Percentiles rank a stretch among this genome's conserved stretches.
Evolutionary conservation across 169 alveolate genomes (phyloP).

Genomic region (Ichthyophthirius multifiliis): DNA sequence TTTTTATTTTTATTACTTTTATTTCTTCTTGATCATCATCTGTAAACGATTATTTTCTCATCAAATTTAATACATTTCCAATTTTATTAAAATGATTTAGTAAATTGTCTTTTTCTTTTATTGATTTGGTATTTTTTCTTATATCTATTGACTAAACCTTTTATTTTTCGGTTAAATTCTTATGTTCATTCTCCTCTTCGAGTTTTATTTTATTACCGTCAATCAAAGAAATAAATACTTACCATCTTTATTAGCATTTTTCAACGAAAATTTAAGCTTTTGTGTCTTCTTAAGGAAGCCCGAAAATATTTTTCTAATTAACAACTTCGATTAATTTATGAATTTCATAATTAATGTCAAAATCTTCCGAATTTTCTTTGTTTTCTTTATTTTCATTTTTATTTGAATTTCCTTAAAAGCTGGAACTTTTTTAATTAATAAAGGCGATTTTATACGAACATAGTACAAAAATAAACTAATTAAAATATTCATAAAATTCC

Average conservation of each 20-base stretch:
- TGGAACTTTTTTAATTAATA: not conserved
- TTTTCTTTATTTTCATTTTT: not conserved
- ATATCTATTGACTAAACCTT: too few relatives aligned
- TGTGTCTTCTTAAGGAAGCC: not conserved
- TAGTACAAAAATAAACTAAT: not conserved
- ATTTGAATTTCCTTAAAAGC: not conserved
- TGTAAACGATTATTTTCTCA: not conserved
- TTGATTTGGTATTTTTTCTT: too few relatives aligned
- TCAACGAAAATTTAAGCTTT: not conserved
- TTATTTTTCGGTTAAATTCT: not conserved
- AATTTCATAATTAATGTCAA: too few relatives aligned
- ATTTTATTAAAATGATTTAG: too few relatives aligned
- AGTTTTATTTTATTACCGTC: not conserved
- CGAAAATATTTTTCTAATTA: too few relatives aligned
- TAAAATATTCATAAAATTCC: not conserved
- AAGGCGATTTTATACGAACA: not conserved
- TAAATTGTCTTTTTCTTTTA: too few relatives aligned
- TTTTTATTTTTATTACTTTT: not conserved
- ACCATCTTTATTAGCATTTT: not conserved
- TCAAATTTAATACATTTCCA: not conserved
- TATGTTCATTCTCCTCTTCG: slow-evolving; percentile 4
- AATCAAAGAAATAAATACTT: not conserved
- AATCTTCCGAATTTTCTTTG: too few relatives aligned
- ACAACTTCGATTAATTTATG: too few relatives aligned
- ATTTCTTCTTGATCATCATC: not conserved